These are phyloP conservation scores for Solioccasus polychromus DNA, from an alignment of 768 basidiomycete genomes.

Conservation along the genomic window DNA sequence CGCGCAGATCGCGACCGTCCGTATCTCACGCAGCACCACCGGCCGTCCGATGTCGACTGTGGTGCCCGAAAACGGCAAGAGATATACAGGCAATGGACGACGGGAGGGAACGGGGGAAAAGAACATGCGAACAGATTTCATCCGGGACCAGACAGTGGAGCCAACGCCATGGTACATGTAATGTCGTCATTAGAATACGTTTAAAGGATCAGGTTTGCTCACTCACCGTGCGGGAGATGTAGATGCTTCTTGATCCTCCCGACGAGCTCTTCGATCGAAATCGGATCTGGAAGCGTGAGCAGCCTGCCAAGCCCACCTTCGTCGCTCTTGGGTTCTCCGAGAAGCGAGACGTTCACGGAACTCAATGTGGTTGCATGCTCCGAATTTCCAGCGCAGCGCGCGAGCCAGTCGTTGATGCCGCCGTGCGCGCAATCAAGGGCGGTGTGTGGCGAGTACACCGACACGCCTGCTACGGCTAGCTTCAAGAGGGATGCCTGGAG, in stretches of 20 bases:
- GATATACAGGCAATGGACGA: constrained; percentile 1
- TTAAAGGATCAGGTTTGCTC: constrained; percentile 12
- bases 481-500: constrained; percentile 77
- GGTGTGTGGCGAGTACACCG: constrained; percentile 86
- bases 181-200: neutral
- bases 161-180: neutral
- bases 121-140: constrained; percentile 16
- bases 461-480: constrained; percentile 80
- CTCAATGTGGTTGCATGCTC: constrained; percentile 28
- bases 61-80: constrained; percentile 5
- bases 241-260: constrained; percentile 69
- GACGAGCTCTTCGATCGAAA: constrained; percentile 60
- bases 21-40: constrained; percentile 33
- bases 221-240: constrained; percentile 53
- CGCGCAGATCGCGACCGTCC: constrained; percentile 84
- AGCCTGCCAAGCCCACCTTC: constrained; percentile 69
- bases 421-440: constrained; percentile 80
- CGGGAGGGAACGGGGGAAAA: constrained; percentile 19
- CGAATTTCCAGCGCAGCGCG: constrained; percentile 44
- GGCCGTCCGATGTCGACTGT: constrained; percentile 70
- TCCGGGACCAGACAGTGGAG: constrained; percentile 10
- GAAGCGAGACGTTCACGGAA: constrained; percentile 30
- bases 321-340: constrained; percentile 39
- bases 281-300: constrained; percentile 56
- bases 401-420: constrained; percentile 92